Conservation (phyloP, 192 early-diverging fungal genomes). For the Mortierella alpina region DNA sequence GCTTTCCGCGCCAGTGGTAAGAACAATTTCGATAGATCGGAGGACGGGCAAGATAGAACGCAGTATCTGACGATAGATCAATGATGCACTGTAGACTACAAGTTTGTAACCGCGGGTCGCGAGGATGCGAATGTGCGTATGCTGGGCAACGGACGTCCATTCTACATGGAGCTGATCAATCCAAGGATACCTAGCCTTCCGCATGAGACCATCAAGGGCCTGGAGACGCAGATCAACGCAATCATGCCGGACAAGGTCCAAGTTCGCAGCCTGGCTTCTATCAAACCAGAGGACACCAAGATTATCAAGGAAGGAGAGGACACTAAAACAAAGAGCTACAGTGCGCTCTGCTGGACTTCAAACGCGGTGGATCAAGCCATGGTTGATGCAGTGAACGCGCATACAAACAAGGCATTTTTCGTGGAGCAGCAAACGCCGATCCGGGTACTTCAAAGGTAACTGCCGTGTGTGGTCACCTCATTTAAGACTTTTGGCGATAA, state of each 20-base stretch:
- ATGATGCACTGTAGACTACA: conserved; percentile 60
- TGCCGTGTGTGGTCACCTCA: too few relatives aligned
- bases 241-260: conserved; percentile 64
- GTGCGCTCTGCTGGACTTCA: conserved; percentile 77
- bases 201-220: conserved; percentile 50
- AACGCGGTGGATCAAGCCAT: conserved; percentile 60
- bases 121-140: conserved; percentile 97
- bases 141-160: conserved; percentile 91
- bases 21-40: not conserved
- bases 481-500: too few relatives aligned
- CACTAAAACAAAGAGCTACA: conserved; percentile 78
- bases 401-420: conserved; percentile 57
- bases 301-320: conserved; percentile 83
- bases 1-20: conserved; percentile 69
- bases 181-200: conserved; percentile 65
- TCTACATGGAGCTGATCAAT: conserved; percentile 89
- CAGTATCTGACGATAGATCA: not conserved
- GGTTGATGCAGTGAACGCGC: conserved; percentile 64
- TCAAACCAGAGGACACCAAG: conserved; percentile 59
- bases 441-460: conserved; percentile 76
- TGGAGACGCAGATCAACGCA: conserved; percentile 59
- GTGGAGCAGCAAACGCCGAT: conserved; percentile 79
- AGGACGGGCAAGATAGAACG: not conserved
- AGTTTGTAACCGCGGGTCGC: conserved; percentile 86
- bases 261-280: conserved; percentile 55